A percentile compares a stretch with the other conserved stretches of the same genome.
Evolutionary conservation across 495 filamentous ascomycete species (phyloP).

Genomic region (Hypoxylon crocopeplum): DNA sequence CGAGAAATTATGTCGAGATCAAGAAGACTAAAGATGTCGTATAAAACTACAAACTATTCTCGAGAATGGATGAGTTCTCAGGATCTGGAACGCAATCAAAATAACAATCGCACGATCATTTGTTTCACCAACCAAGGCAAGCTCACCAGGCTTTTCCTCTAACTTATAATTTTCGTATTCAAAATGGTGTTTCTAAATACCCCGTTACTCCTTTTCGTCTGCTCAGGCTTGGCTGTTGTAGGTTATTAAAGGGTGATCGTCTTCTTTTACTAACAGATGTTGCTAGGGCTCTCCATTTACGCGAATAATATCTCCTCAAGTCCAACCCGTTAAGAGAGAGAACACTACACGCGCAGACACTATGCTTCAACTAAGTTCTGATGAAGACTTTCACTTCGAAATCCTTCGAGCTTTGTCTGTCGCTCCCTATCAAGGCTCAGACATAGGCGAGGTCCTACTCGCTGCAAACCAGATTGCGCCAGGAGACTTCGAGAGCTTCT

Average conservation of each 20-base stretch:
- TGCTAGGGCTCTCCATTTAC: not conserved
- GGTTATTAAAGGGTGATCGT: not conserved
- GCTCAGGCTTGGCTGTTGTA: slow-evolving; percentile 16
- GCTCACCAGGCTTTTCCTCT: not conserved
- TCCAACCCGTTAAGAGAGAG: slow-evolving; percentile 1
- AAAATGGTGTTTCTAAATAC: slow-evolving; percentile 11
- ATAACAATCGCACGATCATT: not conserved
- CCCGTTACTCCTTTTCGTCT: slow-evolving; percentile 1
- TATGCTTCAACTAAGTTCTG: slow-evolving; percentile 35
- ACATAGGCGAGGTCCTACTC: slow-evolving; percentile 47
- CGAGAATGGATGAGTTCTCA: not conserved
- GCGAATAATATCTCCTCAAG: not conserved
- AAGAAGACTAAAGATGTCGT: slow-evolving; percentile 4
- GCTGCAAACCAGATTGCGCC: slow-evolving; percentile 43
- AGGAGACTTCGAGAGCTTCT: slow-evolving; percentile 46
- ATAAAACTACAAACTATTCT: not conserved
- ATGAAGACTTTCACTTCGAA: slow-evolving; percentile 46
- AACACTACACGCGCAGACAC: slow-evolving; percentile 11
- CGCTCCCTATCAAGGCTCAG: slow-evolving; percentile 42
- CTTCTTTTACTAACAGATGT: slow-evolving; percentile 2
- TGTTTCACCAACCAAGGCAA: not conserved
- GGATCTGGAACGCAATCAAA: no score
- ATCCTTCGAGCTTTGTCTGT: slow-evolving; percentile 38
- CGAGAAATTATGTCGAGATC: not conserved
- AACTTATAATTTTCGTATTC: no score